Evolutionary conservation across 192 early-diverging fungal species (phyloP), one percentile per base, ranked within the genome.

Genomic region (Backusella circina): DNA sequence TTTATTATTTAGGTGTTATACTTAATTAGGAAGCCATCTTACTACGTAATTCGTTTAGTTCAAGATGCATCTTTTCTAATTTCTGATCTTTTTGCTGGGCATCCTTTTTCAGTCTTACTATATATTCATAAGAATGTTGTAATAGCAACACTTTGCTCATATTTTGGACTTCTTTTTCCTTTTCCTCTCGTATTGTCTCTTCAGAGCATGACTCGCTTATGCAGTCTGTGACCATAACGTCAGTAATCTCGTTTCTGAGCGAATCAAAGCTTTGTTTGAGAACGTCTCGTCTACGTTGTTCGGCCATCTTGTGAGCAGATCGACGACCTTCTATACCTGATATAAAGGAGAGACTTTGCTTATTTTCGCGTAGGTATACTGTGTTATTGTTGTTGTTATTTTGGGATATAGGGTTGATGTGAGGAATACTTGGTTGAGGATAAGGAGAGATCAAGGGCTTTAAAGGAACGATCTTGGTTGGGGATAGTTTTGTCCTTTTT

Each of bases 281-380:
- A 39, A 93, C 92, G 77, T 99, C 96, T 23, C 98, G 87, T n/a
- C 98, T 92, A 77, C 92, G 91, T 83, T 99, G 98, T 78, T 99
- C 98, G 5, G 96, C 96, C 47, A 94, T 89, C 83, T 97, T 97
- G 83, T 98, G 96, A 23, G 89, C 91, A 13, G 91, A 93, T 16
- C 90, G 90, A 3, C 95, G 90, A 3, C 87, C 83, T 77, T 96
- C 94, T 66, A 97, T n/a, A 61, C 54, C 54, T 9, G 54, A 61
- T 26, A 61, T 5, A 28, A 28, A 28, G 7, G 54, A 4, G 23
- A 8, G 9, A 9, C 23, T 28, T 23, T 61, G 54, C 10, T 26
- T 28, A 28, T 61, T 61, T 61, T 61, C 26, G 26, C 10, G 23
- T 12, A 28, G 23, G 26, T 28, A 51, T 21, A 5, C 23, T 21